A percentile compares a stretch with the other conserved stretches of the same genome.
These are phyloP conservation scores for Canavalia ensiformis DNA, from an alignment of 306 rosid genomes.

Conservation along the genomic window DNA sequence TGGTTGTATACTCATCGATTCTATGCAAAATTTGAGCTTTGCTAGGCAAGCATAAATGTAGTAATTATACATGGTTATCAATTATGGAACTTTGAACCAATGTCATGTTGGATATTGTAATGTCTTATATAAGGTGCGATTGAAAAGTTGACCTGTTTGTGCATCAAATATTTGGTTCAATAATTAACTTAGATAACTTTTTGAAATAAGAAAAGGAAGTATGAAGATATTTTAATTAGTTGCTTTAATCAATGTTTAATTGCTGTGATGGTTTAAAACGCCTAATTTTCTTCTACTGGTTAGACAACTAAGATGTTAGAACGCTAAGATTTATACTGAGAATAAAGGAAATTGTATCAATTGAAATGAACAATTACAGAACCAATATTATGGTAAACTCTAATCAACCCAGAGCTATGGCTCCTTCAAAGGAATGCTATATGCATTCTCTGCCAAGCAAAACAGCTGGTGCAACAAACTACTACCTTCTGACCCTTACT, in stretches of 20 bases:
- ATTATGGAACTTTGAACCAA: not conserved
- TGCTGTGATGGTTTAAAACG: not conserved
- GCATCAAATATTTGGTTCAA: not conserved
- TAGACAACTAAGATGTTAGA: not conserved
- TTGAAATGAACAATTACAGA: too few species aligned
- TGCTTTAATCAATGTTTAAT: slow-evolving; percentile 18
- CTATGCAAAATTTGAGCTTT: not conserved
- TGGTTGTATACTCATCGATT: slow-evolving; percentile 32
- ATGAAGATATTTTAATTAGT: not conserved
- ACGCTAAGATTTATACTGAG: too few species aligned
- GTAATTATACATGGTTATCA: too few species aligned
- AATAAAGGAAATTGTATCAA: too few species aligned
- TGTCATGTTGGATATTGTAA: slow-evolving; percentile 32
- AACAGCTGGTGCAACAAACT: too few species aligned
- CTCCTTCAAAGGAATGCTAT: too few species aligned
- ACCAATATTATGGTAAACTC: too few species aligned
- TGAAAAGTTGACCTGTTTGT: not conserved
- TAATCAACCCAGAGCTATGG: too few species aligned
- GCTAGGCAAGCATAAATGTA: slow-evolving; percentile 22
- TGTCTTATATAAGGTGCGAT: slow-evolving; percentile 8
- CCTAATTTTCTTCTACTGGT: not conserved
- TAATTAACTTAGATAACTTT: slow-evolving; percentile 14
- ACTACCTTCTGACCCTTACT: too few species aligned
- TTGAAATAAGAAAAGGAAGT: not conserved
- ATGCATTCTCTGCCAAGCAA: too few species aligned